A percentile compares a stretch with the other conserved stretches of the same genome.
Evolutionary conservation across 169 alveolate genomes (phyloP).

Genomic region (Amoebophrya sp.): DNA sequence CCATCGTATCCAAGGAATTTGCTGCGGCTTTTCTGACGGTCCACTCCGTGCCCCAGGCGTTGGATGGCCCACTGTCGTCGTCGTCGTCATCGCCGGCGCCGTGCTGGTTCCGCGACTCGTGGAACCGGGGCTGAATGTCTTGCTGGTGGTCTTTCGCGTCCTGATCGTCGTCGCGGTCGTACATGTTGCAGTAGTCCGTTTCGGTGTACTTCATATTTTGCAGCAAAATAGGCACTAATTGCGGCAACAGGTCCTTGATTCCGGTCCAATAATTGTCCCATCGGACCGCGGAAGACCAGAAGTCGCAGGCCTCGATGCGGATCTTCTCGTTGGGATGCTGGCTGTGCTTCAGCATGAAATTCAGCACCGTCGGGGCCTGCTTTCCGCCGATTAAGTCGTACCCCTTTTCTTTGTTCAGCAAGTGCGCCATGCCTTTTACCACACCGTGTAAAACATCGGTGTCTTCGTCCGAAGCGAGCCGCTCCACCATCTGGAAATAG

Average conservation of each 20-base stretch:
- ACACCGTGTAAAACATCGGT: not conserved
- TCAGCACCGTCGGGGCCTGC: not conserved
- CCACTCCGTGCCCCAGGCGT: conserved; percentile 58
- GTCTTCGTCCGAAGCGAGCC: not conserved
- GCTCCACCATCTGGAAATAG: not conserved
- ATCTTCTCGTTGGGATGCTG: not conserved
- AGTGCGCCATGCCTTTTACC: not conserved
- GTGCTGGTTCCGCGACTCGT: not conserved
- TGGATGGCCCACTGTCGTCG: not conserved
- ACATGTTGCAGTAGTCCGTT: not conserved
- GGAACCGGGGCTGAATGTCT: not conserved
- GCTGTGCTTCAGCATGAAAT: not conserved
- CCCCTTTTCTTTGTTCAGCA: not conserved
- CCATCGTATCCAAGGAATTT: conserved; percentile 64
- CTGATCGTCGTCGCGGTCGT: not conserved
- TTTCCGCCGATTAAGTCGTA: not conserved
- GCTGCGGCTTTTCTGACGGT: conserved; percentile 81
- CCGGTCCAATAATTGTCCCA: not conserved
- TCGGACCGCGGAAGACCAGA: not conserved
- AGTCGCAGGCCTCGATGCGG: conserved; percentile 10
- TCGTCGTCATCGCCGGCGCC: not conserved
- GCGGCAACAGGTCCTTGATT: not conserved
- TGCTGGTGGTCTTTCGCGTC: not conserved
- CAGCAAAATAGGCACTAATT: not conserved
- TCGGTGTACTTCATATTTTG: not conserved